A percentile compares a stretch with the other conserved stretches of the same genome.
Conservation (phyloP, 169 alveolate species). For the Plasmodium inui region DNA sequence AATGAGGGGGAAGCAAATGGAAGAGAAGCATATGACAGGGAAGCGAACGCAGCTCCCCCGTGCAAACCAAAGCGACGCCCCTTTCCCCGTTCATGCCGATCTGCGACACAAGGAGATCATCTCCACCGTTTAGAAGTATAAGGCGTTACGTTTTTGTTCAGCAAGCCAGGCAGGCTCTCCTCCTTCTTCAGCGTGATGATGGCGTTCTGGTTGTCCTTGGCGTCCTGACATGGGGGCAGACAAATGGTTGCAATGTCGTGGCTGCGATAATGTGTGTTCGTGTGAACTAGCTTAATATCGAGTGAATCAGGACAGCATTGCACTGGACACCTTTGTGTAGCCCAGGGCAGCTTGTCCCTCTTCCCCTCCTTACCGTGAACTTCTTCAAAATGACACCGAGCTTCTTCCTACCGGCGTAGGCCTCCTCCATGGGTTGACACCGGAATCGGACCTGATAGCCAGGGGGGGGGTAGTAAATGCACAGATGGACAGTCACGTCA, state of each 20-base stretch:
- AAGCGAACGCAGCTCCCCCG: slow-evolving; percentile 2
- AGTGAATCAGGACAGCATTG: background rate
- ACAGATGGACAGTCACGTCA: background rate
- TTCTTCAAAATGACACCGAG: slow-evolving; percentile 22
- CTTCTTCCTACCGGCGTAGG: slow-evolving; percentile 19
- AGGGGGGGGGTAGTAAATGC: background rate
- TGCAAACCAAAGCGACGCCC: too few species aligned
- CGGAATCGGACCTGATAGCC: slow-evolving; percentile 27
- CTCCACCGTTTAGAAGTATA: background rate
- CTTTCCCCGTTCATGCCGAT: background rate
- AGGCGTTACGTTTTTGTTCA: slow-evolving; percentile 27
- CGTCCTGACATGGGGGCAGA: slow-evolving; percentile 22
- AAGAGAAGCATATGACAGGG: background rate
- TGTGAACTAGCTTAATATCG: background rate
- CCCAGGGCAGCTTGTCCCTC: too few species aligned
- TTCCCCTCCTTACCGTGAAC: slow-evolving; percentile 19
- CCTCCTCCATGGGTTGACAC: slow-evolving; percentile 38
- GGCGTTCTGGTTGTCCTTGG: slow-evolving; percentile 46
- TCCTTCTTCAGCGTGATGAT: slow-evolving; percentile 21
- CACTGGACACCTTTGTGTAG: background rate
- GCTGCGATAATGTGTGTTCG: background rate
- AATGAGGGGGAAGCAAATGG: background rate
- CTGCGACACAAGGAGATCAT: background rate
- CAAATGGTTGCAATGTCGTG: background rate
- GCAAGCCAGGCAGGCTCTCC: background rate